Evolutionary conservation across 768 basidiomycete species (phyloP).

Genomic region (Russula foetens): DNA sequence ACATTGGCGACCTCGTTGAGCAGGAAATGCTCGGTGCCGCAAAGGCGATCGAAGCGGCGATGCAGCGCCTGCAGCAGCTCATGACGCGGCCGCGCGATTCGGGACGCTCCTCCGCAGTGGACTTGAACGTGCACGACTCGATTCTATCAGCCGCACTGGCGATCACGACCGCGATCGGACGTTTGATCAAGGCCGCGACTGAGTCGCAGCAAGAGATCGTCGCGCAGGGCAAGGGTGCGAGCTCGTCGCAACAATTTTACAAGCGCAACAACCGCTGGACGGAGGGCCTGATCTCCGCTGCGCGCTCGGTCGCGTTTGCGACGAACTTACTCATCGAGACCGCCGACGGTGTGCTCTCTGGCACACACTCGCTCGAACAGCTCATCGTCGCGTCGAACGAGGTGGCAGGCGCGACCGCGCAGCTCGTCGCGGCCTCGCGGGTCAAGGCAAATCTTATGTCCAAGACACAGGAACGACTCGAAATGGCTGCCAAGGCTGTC

Average conservation of each 20-base stretch:
- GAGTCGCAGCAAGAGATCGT: slow-evolving; percentile 99
- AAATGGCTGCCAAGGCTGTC: slow-evolving; percentile 94
- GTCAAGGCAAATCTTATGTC: slow-evolving; percentile 99
- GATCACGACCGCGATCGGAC: slow-evolving; percentile 90
- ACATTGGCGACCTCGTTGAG: slow-evolving; percentile 94
- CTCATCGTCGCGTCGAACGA: slow-evolving; percentile 99
- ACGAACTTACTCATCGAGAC: slow-evolving; percentile 94
- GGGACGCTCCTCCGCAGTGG: slow-evolving; percentile 80
- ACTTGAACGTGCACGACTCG: slow-evolving; percentile 96
- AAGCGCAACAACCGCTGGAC: slow-evolving; percentile 99
- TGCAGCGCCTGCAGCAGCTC: slow-evolving; percentile 80
- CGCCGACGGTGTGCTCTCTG: slow-evolving; percentile 94
- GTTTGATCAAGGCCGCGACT: slow-evolving; percentile 93
- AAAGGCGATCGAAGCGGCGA: slow-evolving; percentile 88
- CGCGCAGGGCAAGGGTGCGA: slow-evolving; percentile 88
- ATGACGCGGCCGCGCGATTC: slow-evolving; percentile 88
- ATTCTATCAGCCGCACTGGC: slow-evolving; percentile 91
- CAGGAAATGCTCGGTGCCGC: slow-evolving; percentile 94
- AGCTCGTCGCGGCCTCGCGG: slow-evolving; percentile 95
- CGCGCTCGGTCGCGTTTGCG: slow-evolving; percentile 95
- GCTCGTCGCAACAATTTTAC: slow-evolving; percentile 93
- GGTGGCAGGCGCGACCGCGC: slow-evolving; percentile 93
- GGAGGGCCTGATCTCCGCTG: slow-evolving; percentile 96
- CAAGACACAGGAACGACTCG: slow-evolving; percentile 94
- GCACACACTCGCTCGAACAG: slow-evolving; percentile 95